A percentile compares a stretch with the other conserved stretches of the same genome.
Evolutionary conservation across 2,329 filamentous ascomycete species (phyloP).

Genomic region (Rhynchosporium agropyri): DNA sequence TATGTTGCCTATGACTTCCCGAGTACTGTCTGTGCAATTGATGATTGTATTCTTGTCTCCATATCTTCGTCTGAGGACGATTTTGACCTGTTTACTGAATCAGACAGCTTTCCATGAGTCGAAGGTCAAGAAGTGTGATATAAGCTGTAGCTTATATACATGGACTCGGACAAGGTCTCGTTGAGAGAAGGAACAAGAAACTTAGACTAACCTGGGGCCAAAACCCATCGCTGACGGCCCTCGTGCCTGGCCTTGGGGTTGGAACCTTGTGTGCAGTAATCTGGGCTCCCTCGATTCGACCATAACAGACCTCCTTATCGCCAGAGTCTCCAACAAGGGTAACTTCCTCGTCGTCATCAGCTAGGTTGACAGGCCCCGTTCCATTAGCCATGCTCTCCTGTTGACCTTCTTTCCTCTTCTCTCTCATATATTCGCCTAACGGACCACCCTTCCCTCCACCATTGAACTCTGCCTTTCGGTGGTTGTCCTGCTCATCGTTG

Average conservation of each 20-base stretch:
- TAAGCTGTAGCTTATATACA: background rate
- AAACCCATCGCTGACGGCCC: slow-evolving; percentile 57
- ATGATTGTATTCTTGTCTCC: slow-evolving; percentile 63
- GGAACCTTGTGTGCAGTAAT: slow-evolving; percentile 71
- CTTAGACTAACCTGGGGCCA: slow-evolving; percentile 57
- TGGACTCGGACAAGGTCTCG: background rate
- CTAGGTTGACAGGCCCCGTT: slow-evolving; percentile 45
- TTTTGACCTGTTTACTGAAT: slow-evolving; percentile 56
- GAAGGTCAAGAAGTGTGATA: background rate
- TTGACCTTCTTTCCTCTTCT: slow-evolving; percentile 54
- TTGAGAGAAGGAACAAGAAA: background rate
- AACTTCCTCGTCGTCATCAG: slow-evolving; percentile 58
- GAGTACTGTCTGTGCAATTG: slow-evolving; percentile 71
- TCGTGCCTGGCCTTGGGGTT: slow-evolving; percentile 64
- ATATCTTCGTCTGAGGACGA: slow-evolving; percentile 64
- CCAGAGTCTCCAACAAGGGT: slow-evolving; percentile 60
- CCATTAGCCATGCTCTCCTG: slow-evolving; percentile 40
- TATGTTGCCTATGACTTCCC: slow-evolving; percentile 73
- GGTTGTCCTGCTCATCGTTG: slow-evolving; percentile 46
- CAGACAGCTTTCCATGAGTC: background rate
- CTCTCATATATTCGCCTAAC: slow-evolving; percentile 67
- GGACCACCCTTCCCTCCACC: slow-evolving; percentile 58
- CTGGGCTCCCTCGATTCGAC: slow-evolving; percentile 69
- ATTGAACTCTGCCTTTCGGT: slow-evolving; percentile 48
- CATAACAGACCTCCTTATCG: slow-evolving; percentile 78